Base-by-base conservation (phyloP, 2,329 filamentous ascomycete species). In the Ascochyta clinopodiicola region DNA sequence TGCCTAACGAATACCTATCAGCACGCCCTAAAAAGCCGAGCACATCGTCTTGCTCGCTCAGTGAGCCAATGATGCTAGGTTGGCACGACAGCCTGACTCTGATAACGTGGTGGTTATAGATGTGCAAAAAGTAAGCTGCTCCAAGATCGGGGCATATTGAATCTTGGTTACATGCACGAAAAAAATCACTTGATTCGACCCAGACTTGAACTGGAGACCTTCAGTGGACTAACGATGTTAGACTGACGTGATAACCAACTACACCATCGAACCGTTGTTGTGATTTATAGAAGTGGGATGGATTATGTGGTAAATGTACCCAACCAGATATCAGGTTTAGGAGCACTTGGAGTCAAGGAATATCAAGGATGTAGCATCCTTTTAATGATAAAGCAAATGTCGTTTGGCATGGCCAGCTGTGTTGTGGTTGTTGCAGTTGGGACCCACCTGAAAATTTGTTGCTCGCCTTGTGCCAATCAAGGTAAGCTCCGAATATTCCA, bases 231-330 rank as follows among this genome's bases (percentile, higher is more conserved):
- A 56, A 56, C 52, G 35, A 46, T 77, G 76, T 78, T 77, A 77
- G 75, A 77, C 75, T 76, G 70, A 77, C 74, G 75, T 77, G 75
- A 77, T 77, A 77, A 77, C 75, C 75, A 77, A 77, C 76, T 78
- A 78, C 75, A 78, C 75, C 72, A 75, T 56, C 52, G 52, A 56
- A 56, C 52, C 52, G 31, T 45, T 49, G 21, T 36, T 42, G 10
- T 45, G 35, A 32, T 36, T 49, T 15, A 45, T 55, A 36, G 7
- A 15, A 22, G 21, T 1, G 3, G 1, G 15, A 0, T 0, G 6
- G 1, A 2, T 3, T 34, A 21, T 17, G 24, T 2, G 24, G n/a
- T 10, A 24, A 1, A 12, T 36, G 1, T 24, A 10, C 6, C 13
- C 15, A 24, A 8, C 12, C 12, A 17, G 17, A 17, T 17, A 17